These are phyloP conservation scores for Pseudofabraea citricarpa DNA, from an alignment of 2,329 filamentous ascomycete genomes.

Conservation along the genomic window DNA sequence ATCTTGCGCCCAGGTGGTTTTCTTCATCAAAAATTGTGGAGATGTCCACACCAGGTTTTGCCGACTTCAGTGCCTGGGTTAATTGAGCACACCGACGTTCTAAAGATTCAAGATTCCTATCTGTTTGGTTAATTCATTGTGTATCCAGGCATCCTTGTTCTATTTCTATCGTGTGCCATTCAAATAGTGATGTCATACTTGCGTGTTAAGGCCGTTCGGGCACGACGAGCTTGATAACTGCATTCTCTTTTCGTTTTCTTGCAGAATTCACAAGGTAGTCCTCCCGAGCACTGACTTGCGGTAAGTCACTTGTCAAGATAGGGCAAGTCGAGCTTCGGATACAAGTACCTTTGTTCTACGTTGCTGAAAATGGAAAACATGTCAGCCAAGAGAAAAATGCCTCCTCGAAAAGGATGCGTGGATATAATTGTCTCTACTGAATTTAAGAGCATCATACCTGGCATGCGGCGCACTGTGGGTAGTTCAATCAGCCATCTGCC, in stretches of 20 bases:
- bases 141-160: no score
- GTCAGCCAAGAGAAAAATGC: no score
- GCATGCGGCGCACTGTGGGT: no score
- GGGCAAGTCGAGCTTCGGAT: no score
- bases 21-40: no score
- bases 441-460: no score
- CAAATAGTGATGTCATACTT: conserved; percentile 4
- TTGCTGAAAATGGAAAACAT: no score
- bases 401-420: no score
- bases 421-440: no score
- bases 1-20: background rate
- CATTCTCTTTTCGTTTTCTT: conserved; percentile 6
- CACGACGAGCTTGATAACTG: conserved; percentile 9
- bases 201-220: conserved; percentile 12
- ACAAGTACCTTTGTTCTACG: no score
- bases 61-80: background rate
- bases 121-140: background rate
- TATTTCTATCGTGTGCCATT: conserved; percentile 4
- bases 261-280: conserved; percentile 9
- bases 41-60: background rate
- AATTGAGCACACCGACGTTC: background rate
- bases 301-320: no score
- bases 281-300: conserved; percentile 12
- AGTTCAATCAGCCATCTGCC: no score
- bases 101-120: background rate